Conservation (phyloP, 495 filamentous ascomycete genomes). For the Evansstolkia leycettana region DNA sequence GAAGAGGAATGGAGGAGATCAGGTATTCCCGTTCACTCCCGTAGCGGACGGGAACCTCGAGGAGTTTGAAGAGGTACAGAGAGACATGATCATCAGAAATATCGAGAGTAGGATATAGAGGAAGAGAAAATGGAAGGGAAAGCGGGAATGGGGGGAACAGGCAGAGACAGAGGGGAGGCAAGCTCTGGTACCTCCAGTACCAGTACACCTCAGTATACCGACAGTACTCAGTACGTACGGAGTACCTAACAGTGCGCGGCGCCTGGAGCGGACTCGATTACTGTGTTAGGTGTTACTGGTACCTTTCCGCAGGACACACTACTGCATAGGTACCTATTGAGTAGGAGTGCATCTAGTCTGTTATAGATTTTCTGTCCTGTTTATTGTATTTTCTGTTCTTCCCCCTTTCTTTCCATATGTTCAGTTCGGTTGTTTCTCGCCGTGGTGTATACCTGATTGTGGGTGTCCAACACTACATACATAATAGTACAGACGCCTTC, state of each 20-base stretch:
- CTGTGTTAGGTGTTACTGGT: too few relatives aligned
- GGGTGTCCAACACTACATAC: too few relatives aligned
- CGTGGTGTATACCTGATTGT: too few relatives aligned
- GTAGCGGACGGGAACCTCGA: conserved; percentile 24
- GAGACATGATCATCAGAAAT: conserved; percentile 24
- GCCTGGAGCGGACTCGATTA: conserved; percentile 1
- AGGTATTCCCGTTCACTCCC: conserved; percentile 36
- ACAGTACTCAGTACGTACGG: too few relatives aligned
- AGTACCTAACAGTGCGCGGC: background rate
- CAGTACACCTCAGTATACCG: background rate
- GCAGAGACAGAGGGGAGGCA: conserved; percentile 1
- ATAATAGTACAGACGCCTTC: too few relatives aligned
- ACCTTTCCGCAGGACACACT: background rate
- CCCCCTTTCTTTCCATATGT: too few relatives aligned
- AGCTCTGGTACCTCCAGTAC: too few relatives aligned
- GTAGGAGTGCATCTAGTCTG: too few relatives aligned
- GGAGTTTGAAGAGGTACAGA: conserved; percentile 17
- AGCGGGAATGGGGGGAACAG: conserved; percentile 19
- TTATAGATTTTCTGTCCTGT: too few relatives aligned
- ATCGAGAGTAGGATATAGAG: conserved; percentile 13
- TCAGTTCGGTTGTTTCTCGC: too few relatives aligned
- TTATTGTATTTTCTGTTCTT: too few relatives aligned
- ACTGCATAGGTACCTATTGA: too few relatives aligned
- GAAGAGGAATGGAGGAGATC: conserved; percentile 7
- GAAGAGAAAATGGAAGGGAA: conserved; percentile 14